Evolutionary conservation across 371 early-diverging fungal species (phyloP).

Genomic region (Mortierella sp.): DNA sequence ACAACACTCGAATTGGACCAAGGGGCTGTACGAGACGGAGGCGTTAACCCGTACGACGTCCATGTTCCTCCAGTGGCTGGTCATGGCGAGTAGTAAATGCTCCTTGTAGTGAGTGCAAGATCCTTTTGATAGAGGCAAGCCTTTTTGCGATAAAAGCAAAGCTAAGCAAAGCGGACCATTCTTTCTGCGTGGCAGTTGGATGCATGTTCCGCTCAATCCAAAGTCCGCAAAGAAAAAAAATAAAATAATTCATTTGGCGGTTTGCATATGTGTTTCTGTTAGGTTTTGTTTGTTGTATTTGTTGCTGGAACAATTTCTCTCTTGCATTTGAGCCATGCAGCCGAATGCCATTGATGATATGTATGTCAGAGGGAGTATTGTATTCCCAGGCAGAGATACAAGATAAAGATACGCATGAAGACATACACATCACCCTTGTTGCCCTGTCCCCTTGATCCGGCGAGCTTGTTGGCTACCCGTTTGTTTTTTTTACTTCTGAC

Average conservation of each 20-base stretch:
- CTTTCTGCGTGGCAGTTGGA: not conserved
- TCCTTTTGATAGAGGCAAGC: no score
- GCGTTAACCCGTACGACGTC: not conserved
- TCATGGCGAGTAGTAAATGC: not conserved
- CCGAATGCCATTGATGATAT: not conserved
- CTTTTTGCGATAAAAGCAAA: no score
- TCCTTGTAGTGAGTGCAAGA: no score
- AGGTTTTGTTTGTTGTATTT: not conserved
- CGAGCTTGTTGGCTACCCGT: not conserved
- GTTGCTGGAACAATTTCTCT: no score
- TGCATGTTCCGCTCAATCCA: not conserved
- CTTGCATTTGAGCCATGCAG: not conserved
- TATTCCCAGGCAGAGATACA: no score
- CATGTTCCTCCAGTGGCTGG: not conserved
- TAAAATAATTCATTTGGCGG: not conserved
- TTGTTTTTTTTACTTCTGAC: not conserved
- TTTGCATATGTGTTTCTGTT: no score
- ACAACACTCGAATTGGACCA: constrained; percentile 4
- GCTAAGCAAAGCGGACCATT: not conserved
- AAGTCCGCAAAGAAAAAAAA: constrained; percentile 1
- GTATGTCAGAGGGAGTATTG: no score
- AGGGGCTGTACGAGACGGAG: not conserved
- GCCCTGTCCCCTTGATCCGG: not conserved
- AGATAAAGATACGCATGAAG: no score
- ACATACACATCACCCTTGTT: not conserved